Conservation (phyloP, 257 asterid genomes). For the Cinchona pubescens region DNA sequence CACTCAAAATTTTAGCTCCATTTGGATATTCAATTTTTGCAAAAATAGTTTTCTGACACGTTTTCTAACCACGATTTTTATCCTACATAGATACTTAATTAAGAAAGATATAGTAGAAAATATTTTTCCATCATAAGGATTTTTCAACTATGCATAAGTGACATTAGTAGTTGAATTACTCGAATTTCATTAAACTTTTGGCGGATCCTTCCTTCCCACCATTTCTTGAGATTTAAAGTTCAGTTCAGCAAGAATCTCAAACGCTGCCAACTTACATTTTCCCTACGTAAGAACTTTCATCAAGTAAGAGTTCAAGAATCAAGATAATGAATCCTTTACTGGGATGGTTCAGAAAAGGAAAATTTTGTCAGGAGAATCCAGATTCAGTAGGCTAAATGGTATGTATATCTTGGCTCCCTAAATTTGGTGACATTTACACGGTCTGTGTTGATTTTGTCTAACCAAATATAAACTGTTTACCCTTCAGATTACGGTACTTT, state of each 20-base stretch:
- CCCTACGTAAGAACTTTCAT: too few relatives aligned
- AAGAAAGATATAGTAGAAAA: too few relatives aligned
- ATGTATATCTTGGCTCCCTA: neutral
- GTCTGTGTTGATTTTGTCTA: conserved; percentile 13
- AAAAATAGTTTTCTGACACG: too few relatives aligned
- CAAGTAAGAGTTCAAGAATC: neutral
- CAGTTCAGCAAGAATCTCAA: too few relatives aligned
- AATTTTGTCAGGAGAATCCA: neutral
- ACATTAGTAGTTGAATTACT: neutral
- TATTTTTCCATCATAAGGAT: too few relatives aligned
- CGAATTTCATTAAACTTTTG: too few relatives aligned
- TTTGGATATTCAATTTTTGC: neutral
- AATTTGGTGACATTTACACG: neutral
- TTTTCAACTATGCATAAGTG: too few relatives aligned
- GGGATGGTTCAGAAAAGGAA: neutral
- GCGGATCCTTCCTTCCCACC: neutral
- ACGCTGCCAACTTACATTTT: too few relatives aligned
- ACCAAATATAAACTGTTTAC: neutral
- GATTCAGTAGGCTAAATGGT: neutral
- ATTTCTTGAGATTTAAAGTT: neutral
- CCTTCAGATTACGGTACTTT: neutral
- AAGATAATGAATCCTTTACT: neutral
- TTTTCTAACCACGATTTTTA: too few relatives aligned
- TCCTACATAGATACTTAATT: too few relatives aligned
- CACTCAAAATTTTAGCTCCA: too few relatives aligned